Conservation (phyloP, 768 basidiomycete species). For the Naganishia friedmannii region DNA sequence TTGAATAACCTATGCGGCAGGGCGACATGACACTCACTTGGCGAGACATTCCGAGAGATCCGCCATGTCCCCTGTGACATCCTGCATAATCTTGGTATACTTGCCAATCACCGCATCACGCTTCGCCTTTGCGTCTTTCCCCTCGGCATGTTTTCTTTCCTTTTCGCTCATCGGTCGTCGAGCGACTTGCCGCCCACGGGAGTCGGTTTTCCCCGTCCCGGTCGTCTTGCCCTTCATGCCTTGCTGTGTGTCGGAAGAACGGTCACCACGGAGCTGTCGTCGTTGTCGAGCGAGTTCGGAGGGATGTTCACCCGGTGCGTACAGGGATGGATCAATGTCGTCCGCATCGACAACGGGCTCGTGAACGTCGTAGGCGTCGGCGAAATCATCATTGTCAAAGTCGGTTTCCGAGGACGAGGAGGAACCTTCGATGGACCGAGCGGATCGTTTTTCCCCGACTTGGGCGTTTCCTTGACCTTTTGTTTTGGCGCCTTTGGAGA, state of each 20-base stretch:
- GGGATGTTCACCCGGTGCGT: conserved; percentile 27
- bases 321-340: conserved; percentile 25
- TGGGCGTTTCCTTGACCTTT: conserved; percentile 49
- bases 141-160: conserved; percentile 45
- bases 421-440: conserved; percentile 3
- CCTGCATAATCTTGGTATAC: conserved; percentile 51
- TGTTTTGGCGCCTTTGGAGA: conserved; percentile 42
- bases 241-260: not conserved
- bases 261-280: not conserved
- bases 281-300: conserved; percentile 17
- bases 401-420: conserved; percentile 32
- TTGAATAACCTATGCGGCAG: too few species aligned
- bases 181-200: conserved; percentile 22
- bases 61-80: conserved; percentile 50
- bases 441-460: conserved; percentile 44
- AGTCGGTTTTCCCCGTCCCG: not conserved
- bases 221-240: conserved; percentile 25
- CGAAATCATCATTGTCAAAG: conserved; percentile 37
- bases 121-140: conserved; percentile 49
- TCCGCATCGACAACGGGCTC: conserved; percentile 32
- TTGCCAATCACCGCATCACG: conserved; percentile 51
- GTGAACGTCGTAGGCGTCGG: conserved; percentile 11
- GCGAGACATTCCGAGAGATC: conserved; percentile 50
- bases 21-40: conserved; percentile 44
- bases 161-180: conserved; percentile 41